phyloP scores from a whole-genome alignment of 2,329 filamentous ascomycete genomes.

The Curvularia sp. region DNA sequence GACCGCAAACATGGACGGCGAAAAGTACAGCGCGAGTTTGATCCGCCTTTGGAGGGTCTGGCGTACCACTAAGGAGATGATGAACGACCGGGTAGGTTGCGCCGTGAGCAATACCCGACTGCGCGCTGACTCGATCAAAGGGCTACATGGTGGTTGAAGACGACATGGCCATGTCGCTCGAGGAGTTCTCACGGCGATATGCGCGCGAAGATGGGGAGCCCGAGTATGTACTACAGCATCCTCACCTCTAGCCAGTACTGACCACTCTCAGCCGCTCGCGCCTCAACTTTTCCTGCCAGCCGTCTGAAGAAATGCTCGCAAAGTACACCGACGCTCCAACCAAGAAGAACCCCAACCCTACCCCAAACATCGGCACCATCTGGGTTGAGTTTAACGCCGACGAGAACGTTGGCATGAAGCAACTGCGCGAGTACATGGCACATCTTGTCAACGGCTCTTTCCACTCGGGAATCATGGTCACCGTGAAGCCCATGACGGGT shows the following conservation, averaged over 20 bases:
- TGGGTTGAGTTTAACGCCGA: slow-evolving; percentile 92
- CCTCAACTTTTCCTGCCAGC: slow-evolving; percentile 88
- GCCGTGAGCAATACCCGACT: slow-evolving; percentile 19
- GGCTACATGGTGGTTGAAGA: slow-evolving; percentile 92
- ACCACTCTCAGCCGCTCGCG: slow-evolving; percentile 70
- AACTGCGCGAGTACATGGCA: slow-evolving; percentile 88
- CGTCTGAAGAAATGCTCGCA: slow-evolving; percentile 81
- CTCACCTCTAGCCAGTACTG: slow-evolving; percentile 8
- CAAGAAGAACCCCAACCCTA: slow-evolving; percentile 71
- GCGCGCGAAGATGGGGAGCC: slow-evolving; percentile 75
- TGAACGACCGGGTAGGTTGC: slow-evolving; percentile 78
- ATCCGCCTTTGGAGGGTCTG: slow-evolving; percentile 89
- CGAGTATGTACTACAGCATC: slow-evolving; percentile 64
- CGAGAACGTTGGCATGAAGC: slow-evolving; percentile 82
- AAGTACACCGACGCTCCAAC: slow-evolving; percentile 81
- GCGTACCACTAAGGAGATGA: slow-evolving; percentile 95
- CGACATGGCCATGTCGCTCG: slow-evolving; percentile 84
- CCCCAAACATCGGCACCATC: slow-evolving; percentile 81
- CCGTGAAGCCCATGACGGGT: slow-evolving; percentile 79
- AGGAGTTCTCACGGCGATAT: slow-evolving; percentile 79
- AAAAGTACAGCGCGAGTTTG: slow-evolving; percentile 35
- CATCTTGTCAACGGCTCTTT: slow-evolving; percentile 80
- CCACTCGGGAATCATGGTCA: slow-evolving; percentile 90
- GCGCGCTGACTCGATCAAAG: slow-evolving; percentile 57
- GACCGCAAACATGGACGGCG: slow-evolving; percentile 39